Conservation (phyloP, 441 rosid species). For the Cnidoscolus chayamansa region DNA sequence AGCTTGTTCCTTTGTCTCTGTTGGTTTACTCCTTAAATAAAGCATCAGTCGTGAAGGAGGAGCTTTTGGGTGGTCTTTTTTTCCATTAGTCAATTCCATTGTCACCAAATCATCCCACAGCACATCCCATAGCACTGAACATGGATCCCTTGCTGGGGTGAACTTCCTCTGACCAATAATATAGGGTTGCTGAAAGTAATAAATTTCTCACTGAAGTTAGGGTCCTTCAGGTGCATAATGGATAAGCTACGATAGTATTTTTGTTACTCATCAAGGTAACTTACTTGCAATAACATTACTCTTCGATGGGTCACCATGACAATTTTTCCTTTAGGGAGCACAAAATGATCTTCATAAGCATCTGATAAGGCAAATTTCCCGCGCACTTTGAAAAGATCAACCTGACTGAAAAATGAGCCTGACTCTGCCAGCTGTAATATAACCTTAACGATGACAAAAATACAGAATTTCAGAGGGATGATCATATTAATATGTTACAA, state of each 20-base stretch:
- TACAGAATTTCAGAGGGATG: slow-evolving; percentile 13
- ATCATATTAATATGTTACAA: slow-evolving; percentile 8
- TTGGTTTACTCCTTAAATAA: slow-evolving; percentile 46
- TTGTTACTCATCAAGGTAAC: slow-evolving; percentile 29
- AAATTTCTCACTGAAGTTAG: slow-evolving; percentile 36
- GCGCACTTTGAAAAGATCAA: slow-evolving; percentile 91
- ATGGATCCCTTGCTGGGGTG: slow-evolving; percentile 88
- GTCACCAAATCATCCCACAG: slow-evolving; percentile 54
- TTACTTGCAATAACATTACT: slow-evolving; percentile 83
- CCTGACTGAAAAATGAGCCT: slow-evolving; percentile 91
- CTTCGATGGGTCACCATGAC: slow-evolving; percentile 82
- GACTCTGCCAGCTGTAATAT: slow-evolving; percentile 97
- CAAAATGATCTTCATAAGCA: slow-evolving; percentile 92
- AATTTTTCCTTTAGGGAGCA: slow-evolving; percentile 78
- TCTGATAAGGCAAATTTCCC: slow-evolving; percentile 96
- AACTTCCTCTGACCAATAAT: slow-evolving; percentile 85
- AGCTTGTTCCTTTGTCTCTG: slow-evolving; percentile 69
- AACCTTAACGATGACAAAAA: slow-evolving; percentile 49
- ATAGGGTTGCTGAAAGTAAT: slow-evolving; percentile 69
- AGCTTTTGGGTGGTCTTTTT: slow-evolving; percentile 70
- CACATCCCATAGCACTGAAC: slow-evolving; percentile 82
- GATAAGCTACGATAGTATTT: not conserved
- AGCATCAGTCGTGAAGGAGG: slow-evolving; percentile 71
- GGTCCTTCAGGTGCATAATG: not conserved
- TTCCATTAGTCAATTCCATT: slow-evolving; percentile 85